Evolutionary conservation across 306 rosid genomes (phyloP), one percentile per base, ranked within the genome.

Genomic region (Castanea crenata): DNA sequence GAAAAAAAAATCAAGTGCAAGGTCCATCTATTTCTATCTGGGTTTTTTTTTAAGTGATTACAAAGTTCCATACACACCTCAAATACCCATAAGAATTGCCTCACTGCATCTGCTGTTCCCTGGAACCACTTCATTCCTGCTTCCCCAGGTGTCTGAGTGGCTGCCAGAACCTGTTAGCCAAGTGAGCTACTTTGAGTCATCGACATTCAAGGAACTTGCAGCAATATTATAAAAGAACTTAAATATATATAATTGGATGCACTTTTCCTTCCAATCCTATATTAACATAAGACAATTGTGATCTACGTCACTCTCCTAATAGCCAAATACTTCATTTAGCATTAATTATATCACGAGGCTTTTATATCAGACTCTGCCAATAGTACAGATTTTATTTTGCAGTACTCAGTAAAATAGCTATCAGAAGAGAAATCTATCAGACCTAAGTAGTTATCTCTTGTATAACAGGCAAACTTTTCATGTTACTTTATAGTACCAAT

Each of bases 71-170:
- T 46, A 56, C 84, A 15, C 74, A 74, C 83, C 87, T 89, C 97
- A 83, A 94, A 94, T 35, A 94, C 94, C 98, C 98, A 94, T 58
- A 83, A 69, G 67, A 94, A 94, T 86, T 91, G 94, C 86, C 98
- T 91, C 74, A 94, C 98, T 69, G 98, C 98, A 86, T 94, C 98
- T 14, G 98, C 98, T 61, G 98, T 94, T 57, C 98, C 97, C 78
- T 94, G 98, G 82, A 92, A 94, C 98, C 98, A 94, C 80, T 55
- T 91, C 73, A 88, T 94, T 77, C 98, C 98, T 6, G 94, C 69
- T 77, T 89, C 97, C 79, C 98, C 98, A 1, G 96, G 87, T 6
- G 97, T 92, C 83, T 94, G 98, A 78, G 98, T 94, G 12, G 98
- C 98, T 63, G 98, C 98, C 88, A 94, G 83, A 70, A 94, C 98